These are phyloP conservation scores for Testicularia cyperi DNA, from an alignment of 1,284 basidiomycete species.

Conservation along the genomic window DNA sequence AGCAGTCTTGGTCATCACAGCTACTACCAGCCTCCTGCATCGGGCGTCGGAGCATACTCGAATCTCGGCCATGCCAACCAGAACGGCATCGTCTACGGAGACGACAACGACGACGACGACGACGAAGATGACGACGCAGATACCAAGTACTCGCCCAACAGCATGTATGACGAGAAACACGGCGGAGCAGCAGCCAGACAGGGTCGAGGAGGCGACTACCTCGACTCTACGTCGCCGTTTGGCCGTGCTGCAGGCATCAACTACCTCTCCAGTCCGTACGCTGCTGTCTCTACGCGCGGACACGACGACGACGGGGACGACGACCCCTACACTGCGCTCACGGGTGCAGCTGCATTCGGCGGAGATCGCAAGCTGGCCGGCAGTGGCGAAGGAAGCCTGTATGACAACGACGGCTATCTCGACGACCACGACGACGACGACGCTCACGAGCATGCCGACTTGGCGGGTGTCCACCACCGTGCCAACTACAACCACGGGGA, in stretches of 20 bases:
- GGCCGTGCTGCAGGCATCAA: constrained; percentile 6
- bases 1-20: too few species aligned
- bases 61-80: constrained; percentile 14
- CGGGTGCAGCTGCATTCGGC: constrained; percentile 19
- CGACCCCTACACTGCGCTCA: constrained; percentile 11
- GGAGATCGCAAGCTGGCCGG: constrained; percentile 1
- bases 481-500: constrained; percentile 4
- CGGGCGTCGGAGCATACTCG: constrained; percentile 18
- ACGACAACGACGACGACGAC: constrained; percentile 19
- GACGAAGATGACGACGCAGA: constrained; percentile 22
- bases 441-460: neutral
- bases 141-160: constrained; percentile 26
- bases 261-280: constrained; percentile 23
- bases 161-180: constrained; percentile 35
- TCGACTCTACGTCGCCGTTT: constrained; percentile 5
- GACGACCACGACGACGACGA: constrained; percentile 1
- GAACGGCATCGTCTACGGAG: constrained; percentile 17
- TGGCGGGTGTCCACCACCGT: neutral
- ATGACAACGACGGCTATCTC: neutral
- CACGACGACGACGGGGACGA: constrained; percentile 13
- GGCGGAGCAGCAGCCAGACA: constrained; percentile 2
- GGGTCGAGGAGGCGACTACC: neutral
- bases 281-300: constrained; percentile 4
- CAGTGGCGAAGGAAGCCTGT: too few species aligned
- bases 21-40: too few species aligned